These are phyloP conservation scores for Cladosporium sp. DNA, from an alignment of 2,329 filamentous ascomycete species.

Conservation along the genomic window DNA sequence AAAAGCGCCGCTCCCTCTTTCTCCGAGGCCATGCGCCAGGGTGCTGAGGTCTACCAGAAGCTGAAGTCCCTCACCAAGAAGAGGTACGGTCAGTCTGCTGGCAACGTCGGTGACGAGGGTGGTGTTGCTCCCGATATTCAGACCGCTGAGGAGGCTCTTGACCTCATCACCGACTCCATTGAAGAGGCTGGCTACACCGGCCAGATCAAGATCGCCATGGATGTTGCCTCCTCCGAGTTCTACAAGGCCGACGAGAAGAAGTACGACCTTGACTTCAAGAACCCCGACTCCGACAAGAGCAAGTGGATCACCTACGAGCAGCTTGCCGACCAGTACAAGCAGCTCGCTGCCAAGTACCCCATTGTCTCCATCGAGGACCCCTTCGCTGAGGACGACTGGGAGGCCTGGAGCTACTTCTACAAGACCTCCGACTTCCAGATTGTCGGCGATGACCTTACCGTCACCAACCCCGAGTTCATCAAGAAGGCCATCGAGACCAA, in stretches of 20 bases:
- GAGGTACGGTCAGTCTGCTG: constrained; percentile 98
- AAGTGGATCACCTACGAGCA: constrained; percentile 99
- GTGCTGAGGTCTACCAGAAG: constrained; percentile 96
- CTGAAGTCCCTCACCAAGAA: constrained; percentile 97
- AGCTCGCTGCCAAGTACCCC: constrained; percentile 88
- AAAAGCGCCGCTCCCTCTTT: constrained; percentile 76
- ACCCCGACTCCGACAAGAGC: constrained; percentile 88
- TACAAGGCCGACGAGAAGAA: constrained; percentile 96
- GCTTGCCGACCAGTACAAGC: constrained; percentile 86
- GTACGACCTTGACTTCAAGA: constrained; percentile 99
- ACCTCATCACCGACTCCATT: constrained; percentile 92
- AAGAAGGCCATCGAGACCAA: constrained; percentile 99
- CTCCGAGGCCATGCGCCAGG: constrained; percentile 93
- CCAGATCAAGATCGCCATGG: constrained; percentile 97
- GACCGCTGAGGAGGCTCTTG: constrained; percentile 85
- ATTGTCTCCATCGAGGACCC: constrained; percentile 99
- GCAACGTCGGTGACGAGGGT: constrained; percentile 99
- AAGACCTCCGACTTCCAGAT: constrained; percentile 98
- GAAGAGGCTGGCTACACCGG: constrained; percentile 93
- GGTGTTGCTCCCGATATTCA: constrained; percentile 99
- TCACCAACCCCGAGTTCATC: constrained; percentile 98
- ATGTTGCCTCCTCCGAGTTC: constrained; percentile 98
- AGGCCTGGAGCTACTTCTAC: constrained; percentile 99
- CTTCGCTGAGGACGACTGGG: constrained; percentile 99
- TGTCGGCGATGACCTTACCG: constrained; percentile 96